phyloP scores from a whole-genome alignment of 805 yeast species.

The Sugiyamaella floridensis region DNA sequence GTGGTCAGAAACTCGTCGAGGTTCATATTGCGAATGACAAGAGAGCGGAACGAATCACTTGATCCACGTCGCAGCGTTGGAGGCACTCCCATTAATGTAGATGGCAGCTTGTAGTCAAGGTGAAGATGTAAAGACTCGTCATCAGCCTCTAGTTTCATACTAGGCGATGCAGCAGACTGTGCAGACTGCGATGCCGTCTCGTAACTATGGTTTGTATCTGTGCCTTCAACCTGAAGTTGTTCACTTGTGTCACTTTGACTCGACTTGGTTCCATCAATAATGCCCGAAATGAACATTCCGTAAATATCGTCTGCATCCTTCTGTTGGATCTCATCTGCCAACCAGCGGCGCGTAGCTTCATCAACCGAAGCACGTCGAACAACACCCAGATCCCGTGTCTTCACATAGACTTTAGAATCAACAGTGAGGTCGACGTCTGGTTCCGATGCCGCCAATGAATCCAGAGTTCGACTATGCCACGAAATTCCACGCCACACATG shows the following conservation, averaged over 20 bases:
- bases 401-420: slow-evolving; percentile 14
- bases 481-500: slow-evolving; percentile 24
- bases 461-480: slow-evolving; percentile 24
- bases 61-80: background rate
- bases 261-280: slow-evolving; percentile 9
- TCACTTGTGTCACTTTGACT: background rate
- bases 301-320: slow-evolving; percentile 12
- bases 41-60: slow-evolving; percentile 9
- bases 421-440: slow-evolving; percentile 24
- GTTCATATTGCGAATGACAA: slow-evolving; percentile 20
- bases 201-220: background rate
- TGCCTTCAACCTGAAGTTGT: background rate
- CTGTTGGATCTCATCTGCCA: slow-evolving; percentile 15
- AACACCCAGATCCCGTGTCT: slow-evolving; percentile 20
- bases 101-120: background rate
- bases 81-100: background rate
- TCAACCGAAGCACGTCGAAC: slow-evolving; percentile 21
- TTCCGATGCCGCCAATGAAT: slow-evolving; percentile 24
- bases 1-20: slow-evolving; percentile 19
- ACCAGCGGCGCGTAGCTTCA: slow-evolving; percentile 19
- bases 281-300: slow-evolving; percentile 23
- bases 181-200: background rate
- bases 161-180: background rate
- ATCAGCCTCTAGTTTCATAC: background rate
- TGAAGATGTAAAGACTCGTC: slow-evolving; percentile 3